Conservation (phyloP, 2,329 filamentous ascomycete genomes). For the Thyridium curvatum region DNA sequence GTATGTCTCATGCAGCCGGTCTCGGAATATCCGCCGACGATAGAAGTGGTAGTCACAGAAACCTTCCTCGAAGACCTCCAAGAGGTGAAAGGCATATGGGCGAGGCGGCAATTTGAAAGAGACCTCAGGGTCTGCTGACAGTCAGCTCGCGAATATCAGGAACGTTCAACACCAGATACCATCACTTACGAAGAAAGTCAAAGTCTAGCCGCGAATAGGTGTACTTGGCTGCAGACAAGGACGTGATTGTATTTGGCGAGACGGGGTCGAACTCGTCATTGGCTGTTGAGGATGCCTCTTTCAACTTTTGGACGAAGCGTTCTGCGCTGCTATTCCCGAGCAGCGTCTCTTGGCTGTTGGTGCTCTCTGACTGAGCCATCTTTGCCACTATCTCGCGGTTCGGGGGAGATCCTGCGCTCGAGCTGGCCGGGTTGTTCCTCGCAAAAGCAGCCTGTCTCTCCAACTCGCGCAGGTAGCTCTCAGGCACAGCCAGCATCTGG, state of each 20-base stretch:
- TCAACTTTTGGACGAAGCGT: conserved; percentile 8
- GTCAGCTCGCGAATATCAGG: not conserved
- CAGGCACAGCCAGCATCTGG: conserved; percentile 4
- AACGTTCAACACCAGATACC: no score
- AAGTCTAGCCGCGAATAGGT: conserved; percentile 11
- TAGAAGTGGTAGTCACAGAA: conserved; percentile 14
- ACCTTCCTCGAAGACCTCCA: conserved; percentile 10
- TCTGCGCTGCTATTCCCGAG: conserved; percentile 10
- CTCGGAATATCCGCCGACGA: conserved; percentile 7
- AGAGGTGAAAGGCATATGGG: conserved; percentile 9
- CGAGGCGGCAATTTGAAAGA: conserved; percentile 9
- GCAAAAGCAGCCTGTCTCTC: conserved; percentile 3
- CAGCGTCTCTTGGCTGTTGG: not conserved
- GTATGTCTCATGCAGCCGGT: conserved; percentile 8
- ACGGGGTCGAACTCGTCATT: not conserved
- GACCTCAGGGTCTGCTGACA: conserved; percentile 5
- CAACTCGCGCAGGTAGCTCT: conserved; percentile 9
- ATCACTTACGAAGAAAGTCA: conserved; percentile 9
- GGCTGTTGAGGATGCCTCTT: conserved; percentile 4
- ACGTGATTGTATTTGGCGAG: not conserved
- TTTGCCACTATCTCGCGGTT: not conserved
- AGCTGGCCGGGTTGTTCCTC: not conserved
- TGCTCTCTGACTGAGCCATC: not conserved
- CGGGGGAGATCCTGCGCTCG: not conserved
- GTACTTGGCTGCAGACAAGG: conserved; percentile 1